Evolutionary conservation across 495 filamentous ascomycete species (phyloP).

Genomic region (Talaromyces stipitatus): DNA sequence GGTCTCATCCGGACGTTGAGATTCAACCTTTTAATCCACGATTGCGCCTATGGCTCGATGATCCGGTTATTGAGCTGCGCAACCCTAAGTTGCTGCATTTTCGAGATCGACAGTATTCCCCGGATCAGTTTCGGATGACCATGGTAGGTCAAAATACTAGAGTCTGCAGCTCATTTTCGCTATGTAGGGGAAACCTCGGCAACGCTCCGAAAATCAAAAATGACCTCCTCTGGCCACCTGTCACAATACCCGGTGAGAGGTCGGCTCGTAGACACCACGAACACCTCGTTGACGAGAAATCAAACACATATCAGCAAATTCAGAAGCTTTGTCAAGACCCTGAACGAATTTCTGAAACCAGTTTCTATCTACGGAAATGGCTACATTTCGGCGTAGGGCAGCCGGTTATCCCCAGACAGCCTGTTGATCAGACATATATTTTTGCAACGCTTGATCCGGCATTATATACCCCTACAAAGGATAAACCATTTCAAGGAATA

Average conservation of each 20-base stretch:
- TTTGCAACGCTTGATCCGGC: conserved; percentile 66
- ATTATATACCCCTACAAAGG: conserved; percentile 67
- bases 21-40: conserved; percentile 67
- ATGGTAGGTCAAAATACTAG: conserved; percentile 38
- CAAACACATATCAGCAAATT: conserved; percentile 33
- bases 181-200: conserved; percentile 13
- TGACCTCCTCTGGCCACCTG: conserved; percentile 64
- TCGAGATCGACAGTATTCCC: conserved; percentile 13
- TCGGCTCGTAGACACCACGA: conserved; percentile 16
- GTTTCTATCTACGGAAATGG: conserved; percentile 72
- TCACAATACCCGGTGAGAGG: conserved; percentile 51
- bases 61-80: conserved; percentile 58
- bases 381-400: conserved; percentile 40
- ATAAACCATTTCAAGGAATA: conserved; percentile 78
- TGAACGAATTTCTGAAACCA: conserved; percentile 49
- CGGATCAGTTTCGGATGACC: conserved; percentile 45
- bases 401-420: conserved; percentile 27
- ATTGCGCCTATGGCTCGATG: conserved; percentile 60
- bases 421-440: conserved; percentile 62
- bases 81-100: conserved; percentile 15
- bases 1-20: conserved; percentile 56
- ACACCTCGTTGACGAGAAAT: conserved; percentile 5
- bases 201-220: conserved; percentile 23
- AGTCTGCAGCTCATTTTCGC: conserved; percentile 39
- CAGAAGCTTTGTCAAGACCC: conserved; percentile 13